Evolutionary conservation across 2,329 filamentous ascomycete genomes (phyloP), one percentile per base, ranked within the genome.

Genomic region (Apiospora aurea): DNA sequence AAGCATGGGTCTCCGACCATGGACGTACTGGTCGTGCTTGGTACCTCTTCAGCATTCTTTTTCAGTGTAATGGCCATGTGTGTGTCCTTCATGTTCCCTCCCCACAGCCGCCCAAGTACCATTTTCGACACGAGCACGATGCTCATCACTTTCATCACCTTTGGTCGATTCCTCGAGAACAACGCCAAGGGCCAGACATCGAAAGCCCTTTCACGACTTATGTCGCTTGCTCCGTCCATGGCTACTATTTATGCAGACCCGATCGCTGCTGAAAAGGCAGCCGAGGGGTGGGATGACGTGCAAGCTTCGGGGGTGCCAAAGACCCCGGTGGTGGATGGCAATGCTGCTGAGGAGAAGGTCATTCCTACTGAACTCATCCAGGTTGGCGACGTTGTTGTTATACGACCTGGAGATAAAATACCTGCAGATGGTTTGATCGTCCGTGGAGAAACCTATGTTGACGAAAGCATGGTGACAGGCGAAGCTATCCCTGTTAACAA

Each of bases 51-150:
- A 29, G 96, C 96, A 26, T 99, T 98, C 85, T 96, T 97, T 82
- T 99, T 98, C 84, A 98, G 96, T 81, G 84, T 95, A 76, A 90
- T 94, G 67, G 90, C 94, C 21, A 98, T 99, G 94, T 71, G 92
- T 5, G 91, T 98, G 21, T 97, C 95, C 0, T 81, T 98, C 26
- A 76, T 93, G 18, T 86, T 89, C n/a, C 85, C 90, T 29, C 93
- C 94, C 8, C 94, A 98, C 80, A 89, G 87, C 2, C 90, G 94
- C 67, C 96, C 96, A 0, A 92, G 90, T 74, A 98, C 95, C 1
- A 93, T 98, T 21, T 99, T 99, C 78, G 96, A 99, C 79, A 99
- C 96, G 1, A 98, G 95, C 82, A 97, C 95, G 29, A 99, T 98
- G 96, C 87, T 99, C 69, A 95, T 99, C 81, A 97, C 95, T 0